phyloP scores from a whole-genome alignment of 1,139 yeast genomes.

The Candida labiduridarum region DNA sequence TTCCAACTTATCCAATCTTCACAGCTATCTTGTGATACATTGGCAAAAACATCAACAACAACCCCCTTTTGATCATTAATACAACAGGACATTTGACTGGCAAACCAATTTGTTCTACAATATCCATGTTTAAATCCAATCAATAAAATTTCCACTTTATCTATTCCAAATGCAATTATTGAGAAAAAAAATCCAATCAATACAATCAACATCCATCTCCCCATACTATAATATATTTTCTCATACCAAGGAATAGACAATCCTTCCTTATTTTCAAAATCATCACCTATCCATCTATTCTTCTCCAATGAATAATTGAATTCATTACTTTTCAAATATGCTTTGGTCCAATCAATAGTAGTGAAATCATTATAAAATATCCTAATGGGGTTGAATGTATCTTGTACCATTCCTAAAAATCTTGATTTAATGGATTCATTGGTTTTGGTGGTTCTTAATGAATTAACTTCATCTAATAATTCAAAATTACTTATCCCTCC shows the following conservation, averaged over 20 bases:
- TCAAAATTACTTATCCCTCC: slow-evolving; percentile 7
- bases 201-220: slow-evolving; percentile 55
- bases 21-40: slow-evolving; percentile 30
- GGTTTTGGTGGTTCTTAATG: slow-evolving; percentile 22
- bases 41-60: slow-evolving; percentile 22
- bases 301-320: slow-evolving; percentile 41
- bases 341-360: slow-evolving; percentile 69
- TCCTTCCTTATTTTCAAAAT: neutral
- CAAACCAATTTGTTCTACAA: slow-evolving; percentile 50
- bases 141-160: slow-evolving; percentile 50
- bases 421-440: slow-evolving; percentile 22
- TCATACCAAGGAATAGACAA: slow-evolving; percentile 25
- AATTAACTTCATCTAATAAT: slow-evolving; percentile 12
- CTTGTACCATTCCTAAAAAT: slow-evolving; percentile 22
- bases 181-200: slow-evolving; percentile 53
- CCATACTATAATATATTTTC: slow-evolving; percentile 28
- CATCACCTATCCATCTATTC: slow-evolving; percentile 15
- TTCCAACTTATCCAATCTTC: slow-evolving; percentile 53
- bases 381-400: slow-evolving; percentile 24
- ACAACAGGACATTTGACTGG: slow-evolving; percentile 51
- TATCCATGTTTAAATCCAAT: slow-evolving; percentile 60
- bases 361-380: slow-evolving; percentile 64
- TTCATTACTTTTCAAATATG: slow-evolving; percentile 49
- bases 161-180: slow-evolving; percentile 54
- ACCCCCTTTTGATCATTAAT: slow-evolving; percentile 8